A percentile compares a stretch with the other conserved stretches of the same genome.
phyloP scores from a whole-genome alignment of 164 flowering plant species.

The Taxillus chinensis region DNA sequence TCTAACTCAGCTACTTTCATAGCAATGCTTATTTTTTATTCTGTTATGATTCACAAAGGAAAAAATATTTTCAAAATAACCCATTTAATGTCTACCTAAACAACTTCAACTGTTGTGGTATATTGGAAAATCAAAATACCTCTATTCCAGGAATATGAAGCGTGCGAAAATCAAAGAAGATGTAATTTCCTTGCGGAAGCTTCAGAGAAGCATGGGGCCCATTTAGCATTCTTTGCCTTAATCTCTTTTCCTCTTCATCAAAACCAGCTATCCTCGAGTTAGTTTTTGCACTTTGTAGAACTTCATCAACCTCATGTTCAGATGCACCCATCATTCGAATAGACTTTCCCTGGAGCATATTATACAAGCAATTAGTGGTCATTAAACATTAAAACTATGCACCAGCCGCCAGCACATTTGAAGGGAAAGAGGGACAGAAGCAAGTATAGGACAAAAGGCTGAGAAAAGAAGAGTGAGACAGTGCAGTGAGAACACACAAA shows the following conservation, averaged over 20 bases:
- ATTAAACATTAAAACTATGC: too few relatives aligned
- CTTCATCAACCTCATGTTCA: slow-evolving; percentile 59
- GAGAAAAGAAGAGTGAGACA: too few relatives aligned
- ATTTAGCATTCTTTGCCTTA: slow-evolving; percentile 33
- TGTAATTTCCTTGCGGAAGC: slow-evolving; percentile 79
- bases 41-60: not conserved
- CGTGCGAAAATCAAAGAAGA: slow-evolving; percentile 81
- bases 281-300: slow-evolving; percentile 40
- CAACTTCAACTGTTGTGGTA: too few relatives aligned
- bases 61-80: not conserved
- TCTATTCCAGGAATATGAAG: slow-evolving; percentile 77
- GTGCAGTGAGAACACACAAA: too few relatives aligned
- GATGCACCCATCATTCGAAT: slow-evolving; percentile 94
- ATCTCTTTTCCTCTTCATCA: slow-evolving; percentile 81
- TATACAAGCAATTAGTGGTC: slow-evolving; percentile 3
- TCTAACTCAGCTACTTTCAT: not conserved
- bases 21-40: not conserved
- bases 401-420: not conserved
- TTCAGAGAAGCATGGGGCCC: slow-evolving; percentile 23
- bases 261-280: slow-evolving; percentile 83
- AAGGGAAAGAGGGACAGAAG: not conserved
- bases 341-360: slow-evolving; percentile 49
- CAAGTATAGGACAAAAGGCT: too few relatives aligned
- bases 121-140: slow-evolving; percentile 27
- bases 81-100: too few relatives aligned